A percentile compares a stretch with the other conserved stretches of the same genome.
Conservation (phyloP, 192 early-diverging fungal genomes). For the Coemansia sp. region DNA sequence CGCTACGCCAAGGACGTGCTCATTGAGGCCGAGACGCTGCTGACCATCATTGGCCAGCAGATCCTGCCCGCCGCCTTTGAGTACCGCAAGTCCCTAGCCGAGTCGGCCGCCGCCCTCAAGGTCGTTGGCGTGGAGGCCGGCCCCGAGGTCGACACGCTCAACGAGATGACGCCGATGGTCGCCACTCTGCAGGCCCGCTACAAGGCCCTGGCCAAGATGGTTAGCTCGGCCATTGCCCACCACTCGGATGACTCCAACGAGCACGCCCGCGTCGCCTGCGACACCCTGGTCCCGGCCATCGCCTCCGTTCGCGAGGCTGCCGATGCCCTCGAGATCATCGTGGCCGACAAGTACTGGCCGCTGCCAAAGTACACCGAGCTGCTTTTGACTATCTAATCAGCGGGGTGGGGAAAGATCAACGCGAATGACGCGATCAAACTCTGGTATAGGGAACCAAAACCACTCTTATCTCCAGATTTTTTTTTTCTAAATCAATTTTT, state of each 20-base stretch:
- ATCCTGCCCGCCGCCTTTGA: slow-evolving; percentile 85
- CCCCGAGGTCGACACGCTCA: slow-evolving; percentile 73
- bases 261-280: slow-evolving; percentile 65
- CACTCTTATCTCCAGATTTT: slow-evolving; percentile 1
- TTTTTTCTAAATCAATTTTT: not conserved
- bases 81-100: slow-evolving; percentile 86
- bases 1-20: slow-evolving; percentile 96
- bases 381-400: slow-evolving; percentile 64
- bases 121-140: slow-evolving; percentile 50
- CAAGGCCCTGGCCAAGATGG: slow-evolving; percentile 56
- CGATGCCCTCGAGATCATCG: slow-evolving; percentile 76
- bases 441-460: not conserved
- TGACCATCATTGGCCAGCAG: slow-evolving; percentile 74
- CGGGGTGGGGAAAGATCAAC: not conserved
- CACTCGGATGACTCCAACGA: slow-evolving; percentile 58
- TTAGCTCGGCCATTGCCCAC: slow-evolving; percentile 55
- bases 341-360: slow-evolving; percentile 93
- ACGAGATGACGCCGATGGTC: slow-evolving; percentile 64
- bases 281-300: slow-evolving; percentile 67
- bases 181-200: slow-evolving; percentile 56
- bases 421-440: not conserved
- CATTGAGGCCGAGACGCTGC: slow-evolving; percentile 90
- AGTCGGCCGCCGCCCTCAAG: slow-evolving; percentile 76
- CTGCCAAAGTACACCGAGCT: slow-evolving; percentile 97
- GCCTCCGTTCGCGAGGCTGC: slow-evolving; percentile 64